Evolutionary conservation across 2,329 filamentous ascomycete genomes (phyloP), one percentile per base, ranked within the genome.

Genomic region (Chalara sp.): DNA sequence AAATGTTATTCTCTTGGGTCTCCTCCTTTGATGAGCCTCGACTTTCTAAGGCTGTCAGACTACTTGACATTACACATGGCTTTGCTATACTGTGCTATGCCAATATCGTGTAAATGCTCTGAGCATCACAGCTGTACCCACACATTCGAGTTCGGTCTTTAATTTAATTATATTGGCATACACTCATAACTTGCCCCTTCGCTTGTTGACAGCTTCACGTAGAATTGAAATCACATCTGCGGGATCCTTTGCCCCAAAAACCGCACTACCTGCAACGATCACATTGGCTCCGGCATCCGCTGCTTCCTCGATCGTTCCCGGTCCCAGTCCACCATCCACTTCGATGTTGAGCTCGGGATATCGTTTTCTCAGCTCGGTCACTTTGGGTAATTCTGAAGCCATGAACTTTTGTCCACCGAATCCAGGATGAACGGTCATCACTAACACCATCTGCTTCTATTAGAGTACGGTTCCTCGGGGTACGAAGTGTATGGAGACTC

Each of bases 401-500:
- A 97, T 97, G 76, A 99, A 99, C 66, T 96, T 96, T 68, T 99
- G 93, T 6, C 93, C 93, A 56, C 93, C 93, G 66, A 99, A 99
- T 44, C 93, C 93, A 43, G 93, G 93, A 71, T 99, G 82, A 42
- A 99, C 93, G 1, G 93, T 99, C 93, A 99, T 99, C 54, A 99
- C 81, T 13, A 99, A 83, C 37, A 96, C 90, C 93, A 99, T 99
- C 92, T 96, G 13, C 12, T 30, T 30, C 46, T 13, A 49, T 58
- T 43, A 63, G 54, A 29, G 11, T 48, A 10, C 32, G 5, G 13
- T 43, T n/a, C 28, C 32, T 40, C 21, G 29, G 10, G 46, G 8
- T 21, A 21, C 35, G 40, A 6, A 40, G 35, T 13, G n/a, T 29
- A 32, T 48, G 28, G 32, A n/a, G 10, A 76, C 89, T 74, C 70